A percentile compares a stretch with the other conserved stretches of the same genome.
These are phyloP conservation scores for Adansonia madagascariensis DNA, from an alignment of 441 rosid species.

Conservation along the genomic window DNA sequence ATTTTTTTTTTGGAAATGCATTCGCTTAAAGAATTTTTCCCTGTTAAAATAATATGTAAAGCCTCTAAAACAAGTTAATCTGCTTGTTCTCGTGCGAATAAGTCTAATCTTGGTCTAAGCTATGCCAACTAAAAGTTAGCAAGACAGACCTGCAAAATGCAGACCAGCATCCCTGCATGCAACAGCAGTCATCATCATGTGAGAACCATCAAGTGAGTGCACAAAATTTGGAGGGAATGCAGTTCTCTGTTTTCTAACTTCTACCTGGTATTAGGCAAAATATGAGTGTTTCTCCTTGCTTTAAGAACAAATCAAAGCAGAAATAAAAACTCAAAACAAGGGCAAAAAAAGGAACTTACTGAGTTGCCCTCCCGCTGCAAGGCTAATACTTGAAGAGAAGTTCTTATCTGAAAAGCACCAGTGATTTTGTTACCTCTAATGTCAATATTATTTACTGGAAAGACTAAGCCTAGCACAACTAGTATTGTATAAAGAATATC, in stretches of 20 bases:
- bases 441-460: not conserved
- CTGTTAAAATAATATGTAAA: not conserved
- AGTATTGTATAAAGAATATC: not conserved
- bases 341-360: slow-evolving; percentile 50
- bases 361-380: slow-evolving; percentile 78
- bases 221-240: slow-evolving; percentile 98
- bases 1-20: not conserved
- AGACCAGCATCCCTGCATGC: slow-evolving; percentile 89
- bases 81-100: not conserved
- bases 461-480: not conserved
- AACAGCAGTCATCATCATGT: slow-evolving; percentile 99
- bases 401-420: slow-evolving; percentile 66
- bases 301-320: slow-evolving; percentile 18
- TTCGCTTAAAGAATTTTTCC: not conserved
- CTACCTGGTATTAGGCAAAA: slow-evolving; percentile 55
- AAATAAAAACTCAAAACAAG: slow-evolving; percentile 19
- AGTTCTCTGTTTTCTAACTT: slow-evolving; percentile 82
- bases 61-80: not conserved
- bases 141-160: slow-evolving; percentile 78
- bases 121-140: slow-evolving; percentile 9
- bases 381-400: slow-evolving; percentile 91
- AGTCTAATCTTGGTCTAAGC: slow-evolving; percentile 1
- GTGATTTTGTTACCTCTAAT: slow-evolving; percentile 25
- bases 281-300: not conserved
- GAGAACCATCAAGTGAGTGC: slow-evolving; percentile 94